A percentile compares a stretch with the other conserved stretches of the same genome.
phyloP scores from a whole-genome alignment of 2,329 filamentous ascomycete species.

The Cyclaneusma minus region DNA sequence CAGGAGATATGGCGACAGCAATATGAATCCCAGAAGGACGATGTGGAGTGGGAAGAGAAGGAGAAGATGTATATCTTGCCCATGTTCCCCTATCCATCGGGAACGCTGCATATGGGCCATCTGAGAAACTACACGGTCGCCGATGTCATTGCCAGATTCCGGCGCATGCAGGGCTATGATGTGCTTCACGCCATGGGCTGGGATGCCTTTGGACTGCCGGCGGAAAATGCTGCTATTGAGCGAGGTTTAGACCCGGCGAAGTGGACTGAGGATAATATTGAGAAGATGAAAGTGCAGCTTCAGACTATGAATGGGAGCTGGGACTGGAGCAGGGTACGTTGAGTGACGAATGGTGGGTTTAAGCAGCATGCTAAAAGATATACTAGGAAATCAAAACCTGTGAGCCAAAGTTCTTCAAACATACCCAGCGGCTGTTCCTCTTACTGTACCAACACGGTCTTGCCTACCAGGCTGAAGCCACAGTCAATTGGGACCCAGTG shows the following conservation, averaged over 20 bases:
- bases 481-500: constrained; percentile 83
- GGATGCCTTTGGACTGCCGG: constrained; percentile 84
- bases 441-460: constrained; percentile 58
- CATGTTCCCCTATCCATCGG: constrained; percentile 91
- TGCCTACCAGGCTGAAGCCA: constrained; percentile 67
- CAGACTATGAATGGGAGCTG: constrained; percentile 65
- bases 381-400: constrained; percentile 68
- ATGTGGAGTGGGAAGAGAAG: constrained; percentile 4
- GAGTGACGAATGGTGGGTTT: constrained; percentile 6
- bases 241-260: constrained; percentile 58
- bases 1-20: constrained; percentile 8
- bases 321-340: constrained; percentile 66
- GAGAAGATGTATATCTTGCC: constrained; percentile 56
- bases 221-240: constrained; percentile 83
- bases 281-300: constrained; percentile 72
- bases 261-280: constrained; percentile 73
- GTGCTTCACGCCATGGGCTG: constrained; percentile 86
- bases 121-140: constrained; percentile 82
- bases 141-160: constrained; percentile 67
- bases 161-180: constrained; percentile 55
- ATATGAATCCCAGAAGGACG: not conserved
- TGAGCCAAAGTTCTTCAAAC: constrained; percentile 73
- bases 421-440: constrained; percentile 76
- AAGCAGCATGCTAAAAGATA: constrained; percentile 5
- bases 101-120: constrained; percentile 73